Percentiles rank a stretch among this genome's conserved stretches.
These are phyloP conservation scores for Saccharomycopsis malanga DNA, from an alignment of 805 yeast species.

Conservation along the genomic window DNA sequence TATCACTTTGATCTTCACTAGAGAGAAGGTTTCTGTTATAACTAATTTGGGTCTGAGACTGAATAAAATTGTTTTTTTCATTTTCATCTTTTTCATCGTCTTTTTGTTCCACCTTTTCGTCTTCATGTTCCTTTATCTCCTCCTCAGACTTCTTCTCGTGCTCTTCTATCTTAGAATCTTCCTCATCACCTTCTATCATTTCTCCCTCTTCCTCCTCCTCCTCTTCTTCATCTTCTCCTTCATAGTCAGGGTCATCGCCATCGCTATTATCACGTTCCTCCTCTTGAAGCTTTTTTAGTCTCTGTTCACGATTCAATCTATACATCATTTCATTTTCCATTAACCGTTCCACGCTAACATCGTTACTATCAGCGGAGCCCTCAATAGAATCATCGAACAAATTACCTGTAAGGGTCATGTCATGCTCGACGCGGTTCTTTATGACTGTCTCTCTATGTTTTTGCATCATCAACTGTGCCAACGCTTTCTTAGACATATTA, in stretches of 20 bases:
- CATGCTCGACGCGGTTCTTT: slow-evolving; percentile 2
- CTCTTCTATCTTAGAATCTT: neutral
- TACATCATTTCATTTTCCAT: slow-evolving; percentile 16
- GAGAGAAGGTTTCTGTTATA: neutral
- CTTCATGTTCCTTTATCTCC: neutral
- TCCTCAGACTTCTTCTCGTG: neutral
- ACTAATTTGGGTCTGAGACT: neutral
- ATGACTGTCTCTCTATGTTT: slow-evolving; percentile 11
- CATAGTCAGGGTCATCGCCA: slow-evolving; percentile 15
- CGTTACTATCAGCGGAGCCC: slow-evolving; percentile 1
- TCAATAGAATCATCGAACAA: neutral
- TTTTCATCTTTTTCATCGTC: slow-evolving; percentile 8
- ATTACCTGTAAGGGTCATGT: neutral
- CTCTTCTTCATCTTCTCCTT: slow-evolving; percentile 2
- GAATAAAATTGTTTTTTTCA: neutral
- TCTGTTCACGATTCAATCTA: slow-evolving; percentile 12
- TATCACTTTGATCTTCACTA: slow-evolving; percentile 25
- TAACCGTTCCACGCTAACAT: slow-evolving; percentile 11
- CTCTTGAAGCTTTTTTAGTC: neutral
- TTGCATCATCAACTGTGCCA: slow-evolving; percentile 10
- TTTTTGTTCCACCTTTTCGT: neutral
- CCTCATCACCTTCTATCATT: neutral
- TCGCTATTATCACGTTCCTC: slow-evolving; percentile 3
- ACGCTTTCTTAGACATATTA: slow-evolving; percentile 12
- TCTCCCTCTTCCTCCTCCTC: slow-evolving; percentile 1